Evolutionary conservation across 495 filamentous ascomycete species (phyloP), one percentile per base, ranked within the genome.

Genomic region (Neurospora sp.): DNA sequence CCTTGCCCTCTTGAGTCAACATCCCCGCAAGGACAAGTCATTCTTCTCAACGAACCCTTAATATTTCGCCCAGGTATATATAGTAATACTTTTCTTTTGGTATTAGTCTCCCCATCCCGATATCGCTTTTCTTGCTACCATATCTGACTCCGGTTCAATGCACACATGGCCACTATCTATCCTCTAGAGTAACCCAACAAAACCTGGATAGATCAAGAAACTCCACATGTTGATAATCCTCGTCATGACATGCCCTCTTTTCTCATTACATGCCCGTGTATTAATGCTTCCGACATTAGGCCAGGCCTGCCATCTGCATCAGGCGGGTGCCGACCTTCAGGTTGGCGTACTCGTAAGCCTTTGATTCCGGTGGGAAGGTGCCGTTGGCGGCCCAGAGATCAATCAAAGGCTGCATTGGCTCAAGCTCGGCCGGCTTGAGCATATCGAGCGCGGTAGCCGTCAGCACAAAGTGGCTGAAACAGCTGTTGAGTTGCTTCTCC

Each of bases 381-480:
- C 93, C 93, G 74, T 93, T 92, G 72, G 89, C 90, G 70, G 93
- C 89, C 89, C 94, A 97, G 42, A 97, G 84, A 77, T 97, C 93
- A 74, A 97, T 92, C 77, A 97, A 80, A 12, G 92, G 91, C 84
- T 94, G 93, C 94, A 97, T 96, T 16, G 94, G 94, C 87, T 97
- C 93, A 79, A 94, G 85, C 79, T 96, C 94, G 79, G 91, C 89
- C 42, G 94, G 91, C 71, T 89, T 88, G 70, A 97, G 86, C 81
- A 97, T 89, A 74, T 90, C 89, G 78, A 94, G 91, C 37, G 94
- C 90, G 74, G 93, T 94, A 70, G 92, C 93, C 6, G 96, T 94
- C 38, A 94, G 91, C 74, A 96, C 87, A 76, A 97, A 98, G 83
- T 97, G 94, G 72, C 94, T 92, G 81, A 97, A 98, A 83, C 93